Conservation (phyloP, 257 asterid genomes). For the Jaltomata sinuosa region DNA sequence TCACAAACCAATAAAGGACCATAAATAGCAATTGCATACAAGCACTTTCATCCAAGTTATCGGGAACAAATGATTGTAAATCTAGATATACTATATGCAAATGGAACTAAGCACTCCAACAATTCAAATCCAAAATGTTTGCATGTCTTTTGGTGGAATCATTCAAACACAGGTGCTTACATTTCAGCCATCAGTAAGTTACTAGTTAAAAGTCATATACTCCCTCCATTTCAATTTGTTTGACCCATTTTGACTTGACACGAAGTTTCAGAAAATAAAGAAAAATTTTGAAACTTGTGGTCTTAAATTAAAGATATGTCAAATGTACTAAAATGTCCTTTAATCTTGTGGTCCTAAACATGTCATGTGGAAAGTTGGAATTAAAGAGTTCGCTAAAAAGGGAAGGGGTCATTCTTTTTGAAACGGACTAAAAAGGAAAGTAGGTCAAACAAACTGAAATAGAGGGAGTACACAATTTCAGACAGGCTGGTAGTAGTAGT, state of each 20-base stretch:
- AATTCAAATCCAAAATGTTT: not conserved
- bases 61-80: not conserved
- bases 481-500: not conserved
- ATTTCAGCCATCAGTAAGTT: not conserved
- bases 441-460: too few species aligned
- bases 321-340: too few species aligned
- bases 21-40: not conserved
- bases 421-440: too few species aligned
- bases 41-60: not conserved
- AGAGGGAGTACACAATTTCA: not conserved
- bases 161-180: not conserved
- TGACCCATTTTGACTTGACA: too few species aligned
- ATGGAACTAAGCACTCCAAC: not conserved
- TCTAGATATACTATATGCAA: not conserved
- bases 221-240: too few species aligned
- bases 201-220: not conserved
- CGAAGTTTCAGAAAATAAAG: too few species aligned
- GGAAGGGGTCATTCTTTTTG: too few species aligned
- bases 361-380: too few species aligned
- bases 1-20: not conserved
- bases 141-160: not conserved
- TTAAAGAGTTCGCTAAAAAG: too few species aligned
- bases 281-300: too few species aligned
- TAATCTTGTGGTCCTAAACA: too few species aligned
- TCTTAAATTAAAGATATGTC: too few species aligned